phyloP scores from a whole-genome alignment of 441 rosid genomes.

The Cnidoscolus chayamansa region DNA sequence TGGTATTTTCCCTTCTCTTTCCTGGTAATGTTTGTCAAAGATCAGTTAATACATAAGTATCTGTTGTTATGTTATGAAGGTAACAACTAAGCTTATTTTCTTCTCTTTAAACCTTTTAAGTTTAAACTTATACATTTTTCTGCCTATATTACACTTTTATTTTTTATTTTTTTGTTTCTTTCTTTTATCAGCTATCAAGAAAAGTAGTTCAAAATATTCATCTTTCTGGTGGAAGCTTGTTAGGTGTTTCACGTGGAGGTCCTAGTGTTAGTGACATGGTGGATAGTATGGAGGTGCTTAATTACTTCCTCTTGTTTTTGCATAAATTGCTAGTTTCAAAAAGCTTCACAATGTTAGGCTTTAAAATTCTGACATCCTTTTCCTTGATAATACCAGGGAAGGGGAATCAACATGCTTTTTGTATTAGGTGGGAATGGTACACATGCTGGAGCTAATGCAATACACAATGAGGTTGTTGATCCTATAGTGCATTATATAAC shows the following conservation, averaged over 20 bases:
- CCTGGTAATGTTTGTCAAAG: slow-evolving; percentile 8
- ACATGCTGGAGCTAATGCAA: slow-evolving; percentile 96
- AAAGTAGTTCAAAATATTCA: slow-evolving; percentile 92
- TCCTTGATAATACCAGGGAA: slow-evolving; percentile 52
- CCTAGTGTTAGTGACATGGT: slow-evolving; percentile 73
- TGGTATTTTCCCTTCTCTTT: slow-evolving; percentile 39
- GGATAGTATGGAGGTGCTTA: slow-evolving; percentile 68
- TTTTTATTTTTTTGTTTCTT: background rate
- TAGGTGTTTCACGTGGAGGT: slow-evolving; percentile 99
- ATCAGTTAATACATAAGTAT: background rate
- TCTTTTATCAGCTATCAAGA: slow-evolving; percentile 71
- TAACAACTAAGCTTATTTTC: background rate
- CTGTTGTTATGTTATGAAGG: background rate
- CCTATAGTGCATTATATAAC: slow-evolving; percentile 7
- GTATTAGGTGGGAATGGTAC: slow-evolving; percentile 96
- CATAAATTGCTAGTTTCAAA: slow-evolving; percentile 10
- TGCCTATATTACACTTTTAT: slow-evolving; percentile 16
- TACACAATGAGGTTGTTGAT: slow-evolving; percentile 75
- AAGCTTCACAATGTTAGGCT: slow-evolving; percentile 8
- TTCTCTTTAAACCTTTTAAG: background rate
- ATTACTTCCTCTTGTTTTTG: slow-evolving; percentile 11
- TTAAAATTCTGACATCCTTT: slow-evolving; percentile 21
- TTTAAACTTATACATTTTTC: background rate
- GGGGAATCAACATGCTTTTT: slow-evolving; percentile 97
- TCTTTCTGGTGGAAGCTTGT: slow-evolving; percentile 95